phyloP scores from a whole-genome alignment of 768 basidiomycete genomes.

The Kwoniella mangroviensis region DNA sequence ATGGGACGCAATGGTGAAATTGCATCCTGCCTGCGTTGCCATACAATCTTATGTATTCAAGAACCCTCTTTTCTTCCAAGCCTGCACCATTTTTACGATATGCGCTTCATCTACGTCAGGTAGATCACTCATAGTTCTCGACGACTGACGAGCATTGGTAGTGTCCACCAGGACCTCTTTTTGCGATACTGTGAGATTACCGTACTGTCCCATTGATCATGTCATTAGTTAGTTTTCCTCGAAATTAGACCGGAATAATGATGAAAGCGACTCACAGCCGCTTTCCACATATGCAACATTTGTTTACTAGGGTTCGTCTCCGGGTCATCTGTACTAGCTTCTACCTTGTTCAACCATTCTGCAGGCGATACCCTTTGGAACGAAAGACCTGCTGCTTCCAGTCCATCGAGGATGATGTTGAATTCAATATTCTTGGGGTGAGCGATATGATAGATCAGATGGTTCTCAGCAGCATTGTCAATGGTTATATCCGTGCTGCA shows the following conservation, averaged over 20 bases:
- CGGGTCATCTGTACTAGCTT: slow-evolving; percentile 51
- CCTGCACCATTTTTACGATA: slow-evolving; percentile 60
- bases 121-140: slow-evolving; percentile 50
- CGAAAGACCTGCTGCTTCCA: slow-evolving; percentile 57
- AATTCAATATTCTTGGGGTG: slow-evolving; percentile 59
- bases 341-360: slow-evolving; percentile 59
- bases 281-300: slow-evolving; percentile 55
- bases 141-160: slow-evolving; percentile 52
- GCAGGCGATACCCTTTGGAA: slow-evolving; percentile 58
- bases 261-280: slow-evolving; percentile 39
- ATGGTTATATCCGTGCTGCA: slow-evolving; percentile 57
- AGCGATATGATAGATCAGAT: slow-evolving; percentile 58
- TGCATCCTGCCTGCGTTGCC: too few species aligned
- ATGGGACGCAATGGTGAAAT: too few species aligned
- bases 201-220: slow-evolving; percentile 37
- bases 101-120: slow-evolving; percentile 51
- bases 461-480: slow-evolving; percentile 21
- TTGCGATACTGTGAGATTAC: slow-evolving; percentile 26
- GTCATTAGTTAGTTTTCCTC: neutral
- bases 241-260: neutral
- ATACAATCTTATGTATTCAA: slow-evolving; percentile 3
- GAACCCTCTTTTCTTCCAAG: slow-evolving; percentile 61
- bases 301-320: slow-evolving; percentile 59
- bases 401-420: slow-evolving; percentile 59
- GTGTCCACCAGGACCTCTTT: slow-evolving; percentile 52